These are phyloP conservation scores for Colletotrichum sp. DNA, from an alignment of 2,329 filamentous ascomycete species.

Conservation along the genomic window DNA sequence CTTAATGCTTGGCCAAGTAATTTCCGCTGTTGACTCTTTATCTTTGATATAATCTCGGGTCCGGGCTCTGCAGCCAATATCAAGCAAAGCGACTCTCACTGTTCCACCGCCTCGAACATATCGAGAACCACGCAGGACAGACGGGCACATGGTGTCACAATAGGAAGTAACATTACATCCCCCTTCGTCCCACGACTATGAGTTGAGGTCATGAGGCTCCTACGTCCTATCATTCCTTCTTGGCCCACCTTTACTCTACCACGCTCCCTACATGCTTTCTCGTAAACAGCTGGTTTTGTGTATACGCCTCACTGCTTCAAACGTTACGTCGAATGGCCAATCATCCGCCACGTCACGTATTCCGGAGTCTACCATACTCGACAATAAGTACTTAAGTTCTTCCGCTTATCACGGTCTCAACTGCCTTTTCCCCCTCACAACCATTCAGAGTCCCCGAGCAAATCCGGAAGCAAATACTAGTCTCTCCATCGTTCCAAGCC, in stretches of 20 bases:
- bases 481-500: not conserved
- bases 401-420: no score
- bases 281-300: fast-evolving
- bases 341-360: not conserved
- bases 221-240: not conserved
- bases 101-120: not conserved
- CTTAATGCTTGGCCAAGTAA: not conserved
- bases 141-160: not conserved
- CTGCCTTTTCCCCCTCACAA: not conserved
- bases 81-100: fast-evolving
- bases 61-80: not conserved
- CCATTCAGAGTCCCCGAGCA: fast-evolving
- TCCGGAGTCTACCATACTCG: no score
- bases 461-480: not conserved
- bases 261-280: not conserved
- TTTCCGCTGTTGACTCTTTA: fast-evolving
- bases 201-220: not conserved
- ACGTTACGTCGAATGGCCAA: not conserved
- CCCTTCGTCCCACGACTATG: not conserved
- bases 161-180: not conserved
- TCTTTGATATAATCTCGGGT: not conserved
- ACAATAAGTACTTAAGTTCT: no score
- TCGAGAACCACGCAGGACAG: not conserved
- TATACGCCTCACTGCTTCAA: not conserved
- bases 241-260: fast-evolving